Evolutionary conservation across 257 asterid species (phyloP).

Genomic region (Linderniella brevidens): DNA sequence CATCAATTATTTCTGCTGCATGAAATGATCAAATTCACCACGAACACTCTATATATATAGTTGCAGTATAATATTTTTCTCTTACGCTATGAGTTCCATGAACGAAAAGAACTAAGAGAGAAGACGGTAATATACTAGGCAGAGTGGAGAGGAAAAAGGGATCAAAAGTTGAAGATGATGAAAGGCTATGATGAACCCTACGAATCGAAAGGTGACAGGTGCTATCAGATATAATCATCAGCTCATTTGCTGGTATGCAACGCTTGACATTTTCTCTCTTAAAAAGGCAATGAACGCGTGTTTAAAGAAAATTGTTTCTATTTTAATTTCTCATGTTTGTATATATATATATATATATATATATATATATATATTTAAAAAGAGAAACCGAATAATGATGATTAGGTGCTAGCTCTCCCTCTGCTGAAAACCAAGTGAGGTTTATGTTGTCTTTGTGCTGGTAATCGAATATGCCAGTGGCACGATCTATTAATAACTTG

Average conservation of each 20-base stretch:
- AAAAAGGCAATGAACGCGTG: slow-evolving; percentile 32
- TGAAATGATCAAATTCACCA: neutral
- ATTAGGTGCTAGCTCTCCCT: slow-evolving; percentile 2
- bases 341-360: neutral
- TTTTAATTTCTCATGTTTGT: slow-evolving; percentile 1
- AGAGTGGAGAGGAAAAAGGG: neutral
- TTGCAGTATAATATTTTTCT: no score
- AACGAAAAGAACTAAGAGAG: neutral
- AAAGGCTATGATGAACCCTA: slow-evolving; percentile 20
- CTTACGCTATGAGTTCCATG: no score
- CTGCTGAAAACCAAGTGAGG: slow-evolving; percentile 19
- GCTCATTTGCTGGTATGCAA: slow-evolving; percentile 32
- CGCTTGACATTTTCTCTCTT: slow-evolving; percentile 19
- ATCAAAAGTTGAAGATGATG: slow-evolving; percentile 3
- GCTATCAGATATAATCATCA: slow-evolving; percentile 36
- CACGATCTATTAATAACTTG: neutral
- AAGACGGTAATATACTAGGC: neutral
- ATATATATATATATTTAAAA: slow-evolving; percentile 6
- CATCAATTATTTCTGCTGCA: slow-evolving; percentile 17
- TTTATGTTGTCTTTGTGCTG: slow-evolving; percentile 42
- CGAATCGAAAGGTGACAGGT: slow-evolving; percentile 33
- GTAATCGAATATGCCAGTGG: slow-evolving; percentile 20
- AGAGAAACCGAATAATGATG: slow-evolving; percentile 16
- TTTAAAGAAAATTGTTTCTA: slow-evolving; percentile 6
- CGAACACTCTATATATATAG: no score